Base-by-base conservation (phyloP, 495 filamentous ascomycete species). In the Xylaria acuta region DNA sequence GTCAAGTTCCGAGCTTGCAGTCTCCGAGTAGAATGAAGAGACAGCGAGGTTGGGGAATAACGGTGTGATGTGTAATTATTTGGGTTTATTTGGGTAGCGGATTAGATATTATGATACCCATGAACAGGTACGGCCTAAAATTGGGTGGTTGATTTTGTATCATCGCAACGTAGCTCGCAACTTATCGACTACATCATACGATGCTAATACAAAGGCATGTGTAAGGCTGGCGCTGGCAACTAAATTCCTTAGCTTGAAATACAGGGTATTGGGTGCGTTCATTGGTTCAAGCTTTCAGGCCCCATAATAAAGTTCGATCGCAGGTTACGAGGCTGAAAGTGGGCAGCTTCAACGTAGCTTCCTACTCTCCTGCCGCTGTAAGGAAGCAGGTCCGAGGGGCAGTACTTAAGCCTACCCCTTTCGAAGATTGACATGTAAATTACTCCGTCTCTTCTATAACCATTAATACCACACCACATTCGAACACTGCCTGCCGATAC, bases 151-250 rank as follows among this genome's bases (percentile, higher is more conserved):
- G 20, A 25, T 53, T 38, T 67, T 25, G 38, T 38, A 53, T 30
- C n/a, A 53, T 67, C 47, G 12, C 22, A 51, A 36, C 25, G 20
- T 45, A 69, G n/a, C 9, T 58, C 14, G 51, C 34, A 59, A 9
- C 65, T 32, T 63, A 53, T 70, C 68, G 20, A 70, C 56, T 38
- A 70, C 68, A 70, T 70, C 68, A 70, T 70, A 69, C 34, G 65
- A 67, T 67, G 65, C 34, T 12, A 56, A 56, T 49, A 43, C n/a
- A 32, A 49, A 20, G 2, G 34, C 32, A 63, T 53, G 43, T 63
- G 34, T 12, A 22, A 45, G 43, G 54, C 40, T 69, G 67, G 41
- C n/a, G 41, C 25, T 5, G 5, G 53, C 1, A 40, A 69, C 51
- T 69, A 69, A 59, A 27, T n/a, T 11, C 32, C 49, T 36, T 56